Evolutionary conservation across 306 rosid species (phyloP), one percentile per base, ranked within the genome.

Genomic region (Malus sylvestris): DNA sequence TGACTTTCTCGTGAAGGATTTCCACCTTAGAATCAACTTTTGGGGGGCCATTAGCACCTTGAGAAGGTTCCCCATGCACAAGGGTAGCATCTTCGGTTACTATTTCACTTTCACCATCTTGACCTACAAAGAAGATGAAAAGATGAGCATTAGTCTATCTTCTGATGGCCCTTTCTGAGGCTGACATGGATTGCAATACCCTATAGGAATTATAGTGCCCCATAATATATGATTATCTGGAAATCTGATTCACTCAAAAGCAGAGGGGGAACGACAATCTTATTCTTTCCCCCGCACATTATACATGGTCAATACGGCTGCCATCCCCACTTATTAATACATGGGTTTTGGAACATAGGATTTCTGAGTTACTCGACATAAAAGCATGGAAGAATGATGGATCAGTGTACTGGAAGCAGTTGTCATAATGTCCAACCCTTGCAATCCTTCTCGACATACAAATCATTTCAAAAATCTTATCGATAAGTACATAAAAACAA

Each of bases 1-100:
- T 80, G 66, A 95, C 98, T 82, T 89, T 92, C 77, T 92, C 97
- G 5, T 88, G 96, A 83, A 92, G 96, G 67, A 85, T 75, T 71
- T 88, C 93, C 83, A 81, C 88, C 73, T 86, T 87, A 9, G 97
- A 92, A 78, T 92, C 93, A 73, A 87, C 92, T 82, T 92, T 92
- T 18, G 97, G 97, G 44, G 91, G 98, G 20, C 49, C 81, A 49
- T 80, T 83, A 38, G 62, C 79, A 35, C 84, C 93, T 53, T 77
- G 81, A 15, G 82, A 81, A 33, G 86, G 82, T 72, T 89, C 93
- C 83, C 92, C 93, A 68, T 83, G 89, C 68, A 84, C 93, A 83
- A 82, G 70, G n/a, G 90, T 71, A 64, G 82, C 85, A 83, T 75
- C 84, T 88, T 92, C 96, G 68, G 90, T 32, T 11, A 83, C 77